Percentiles rank a stretch among this genome's conserved stretches.
These are phyloP conservation scores for Ophiostoma fasciatum DNA, from an alignment of 2,329 filamentous ascomycete species.

Conservation along the genomic window DNA sequence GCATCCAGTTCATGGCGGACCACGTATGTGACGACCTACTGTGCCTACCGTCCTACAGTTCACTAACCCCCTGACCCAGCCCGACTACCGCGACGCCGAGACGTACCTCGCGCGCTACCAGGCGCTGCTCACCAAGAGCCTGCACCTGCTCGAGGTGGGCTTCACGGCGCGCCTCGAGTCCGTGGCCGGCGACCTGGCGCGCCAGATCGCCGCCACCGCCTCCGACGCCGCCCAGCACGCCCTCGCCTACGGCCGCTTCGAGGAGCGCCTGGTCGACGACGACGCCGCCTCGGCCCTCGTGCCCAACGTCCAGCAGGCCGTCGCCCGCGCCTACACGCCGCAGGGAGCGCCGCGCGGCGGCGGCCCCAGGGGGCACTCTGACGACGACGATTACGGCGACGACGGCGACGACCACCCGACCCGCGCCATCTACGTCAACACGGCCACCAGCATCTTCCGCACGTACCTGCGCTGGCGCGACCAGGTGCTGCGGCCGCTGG, in stretches of 20 bases:
- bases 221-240: constrained; percentile 45
- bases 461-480: constrained; percentile 39
- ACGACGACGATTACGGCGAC: too few relatives aligned
- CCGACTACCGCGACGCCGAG: constrained; percentile 73
- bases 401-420: constrained; percentile 29
- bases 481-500: constrained; percentile 35
- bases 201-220: constrained; percentile 38
- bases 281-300: constrained; percentile 39
- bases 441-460: constrained; percentile 38
- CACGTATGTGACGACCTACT: constrained; percentile 50
- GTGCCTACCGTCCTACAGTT: too few relatives aligned
- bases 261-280: constrained; percentile 40
- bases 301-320: constrained; percentile 38
- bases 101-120: constrained; percentile 80
- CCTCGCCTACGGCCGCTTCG: constrained; percentile 43
- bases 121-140: constrained; percentile 54
- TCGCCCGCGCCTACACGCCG: constrained; percentile 36
- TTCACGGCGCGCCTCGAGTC: constrained; percentile 37
- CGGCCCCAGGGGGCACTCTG: too few relatives aligned
- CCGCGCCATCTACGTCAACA: constrained; percentile 37
- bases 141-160: constrained; percentile 46
- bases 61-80: too few relatives aligned
- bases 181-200: constrained; percentile 37
- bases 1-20: constrained; percentile 79
- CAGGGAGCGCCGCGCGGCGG: constrained; percentile 30